Evolutionary conservation across 768 basidiomycete species (phyloP), one percentile per base, ranked within the genome.

Genomic region (Aureoboletus auriporus): DNA sequence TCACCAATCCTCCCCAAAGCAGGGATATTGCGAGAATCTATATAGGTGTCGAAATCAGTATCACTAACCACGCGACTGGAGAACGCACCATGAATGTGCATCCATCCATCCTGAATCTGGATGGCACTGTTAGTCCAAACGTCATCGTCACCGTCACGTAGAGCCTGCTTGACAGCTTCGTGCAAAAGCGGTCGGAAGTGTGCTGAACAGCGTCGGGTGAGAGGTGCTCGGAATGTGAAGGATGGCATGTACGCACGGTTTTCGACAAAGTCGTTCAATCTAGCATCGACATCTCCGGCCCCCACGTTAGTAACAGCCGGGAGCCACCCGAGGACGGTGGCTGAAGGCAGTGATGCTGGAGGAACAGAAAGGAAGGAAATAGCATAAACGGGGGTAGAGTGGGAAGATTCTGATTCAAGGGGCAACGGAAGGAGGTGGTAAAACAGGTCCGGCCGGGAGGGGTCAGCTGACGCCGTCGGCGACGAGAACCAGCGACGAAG

Each of bases 21-120:
- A 1, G 89, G 90, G 6, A 88, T 58, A 48, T 92, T 91, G 36
- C 89, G 76, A 40, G 75, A 72, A 60, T 92, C 89, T 90, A 20
- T 6, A 16, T 23, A 1, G 6, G 34, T 10, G 40, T 17, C 33
- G 23, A 36, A 40, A 29, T 49, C 16, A 40, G 14, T 9, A 17
- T 14, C 5, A 10, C 6, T 2, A 16, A 42, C 39, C 9, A 20
- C 8, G 17, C n/a, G 17, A 34, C 29, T 11, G 20, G 5, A 35
- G 28, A 17, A 39, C 71, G 43, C 38, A 76, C 77, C 78, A 38
- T 89, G 79, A 39, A 92, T 82, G 61, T 92, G 89, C 84, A 92
- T 86, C 89, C 89, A 92, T n/a, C 89, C 89, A 16, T 79, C 66
- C 51, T 77, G 78, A 3, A 82, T 66, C 58, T 87, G 86, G 28